A percentile compares a stretch with the other conserved stretches of the same genome.
Evolutionary conservation across 1,139 yeast species (phyloP).

Genomic region (Hemisphaericaspora lyxosophila): DNA sequence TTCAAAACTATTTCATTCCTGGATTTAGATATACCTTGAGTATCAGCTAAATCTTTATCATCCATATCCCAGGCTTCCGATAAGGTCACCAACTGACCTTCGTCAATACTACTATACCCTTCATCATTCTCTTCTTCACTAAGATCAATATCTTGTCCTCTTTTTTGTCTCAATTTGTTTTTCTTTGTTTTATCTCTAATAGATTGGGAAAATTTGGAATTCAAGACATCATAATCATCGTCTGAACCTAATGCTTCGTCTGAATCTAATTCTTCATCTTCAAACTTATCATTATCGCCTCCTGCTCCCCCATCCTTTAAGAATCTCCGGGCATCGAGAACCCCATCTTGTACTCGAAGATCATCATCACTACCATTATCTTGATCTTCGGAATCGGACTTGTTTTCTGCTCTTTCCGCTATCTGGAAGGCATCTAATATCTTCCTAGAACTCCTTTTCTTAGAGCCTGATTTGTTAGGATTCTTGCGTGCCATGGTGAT

Average conservation of each 20-base stretch:
- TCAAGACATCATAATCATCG: conserved; percentile 68
- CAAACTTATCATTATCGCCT: conserved; percentile 35
- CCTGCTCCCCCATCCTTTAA: conserved; percentile 25
- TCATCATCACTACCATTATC: conserved; percentile 20
- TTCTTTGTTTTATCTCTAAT: conserved; percentile 55
- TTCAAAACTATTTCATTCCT: conserved; percentile 35
- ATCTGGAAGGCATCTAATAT: conserved; percentile 47
- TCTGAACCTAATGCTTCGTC: conserved; percentile 78
- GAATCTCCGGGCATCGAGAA: conserved; percentile 44
- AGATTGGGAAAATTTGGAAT: conserved; percentile 67
- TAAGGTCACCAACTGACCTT: conserved; percentile 67
- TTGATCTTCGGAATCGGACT: conserved; percentile 16
- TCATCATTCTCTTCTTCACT: conserved; percentile 33
- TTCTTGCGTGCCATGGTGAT: not conserved
- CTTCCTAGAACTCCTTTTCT: conserved; percentile 34
- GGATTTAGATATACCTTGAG: conserved; percentile 17
- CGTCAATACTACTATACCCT: conserved; percentile 65
- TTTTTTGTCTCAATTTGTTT: conserved; percentile 25
- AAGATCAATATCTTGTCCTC: conserved; percentile 18
- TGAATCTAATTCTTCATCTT: conserved; percentile 72
- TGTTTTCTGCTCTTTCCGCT: conserved; percentile 42
- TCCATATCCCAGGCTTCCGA: conserved; percentile 91
- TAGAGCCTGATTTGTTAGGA: conserved; percentile 9
- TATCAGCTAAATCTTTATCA: conserved; percentile 45
- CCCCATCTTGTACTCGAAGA: conserved; percentile 35